Evolutionary conservation across 192 early-diverging fungal genomes (phyloP).

Genomic region (Coemansia sp.): DNA sequence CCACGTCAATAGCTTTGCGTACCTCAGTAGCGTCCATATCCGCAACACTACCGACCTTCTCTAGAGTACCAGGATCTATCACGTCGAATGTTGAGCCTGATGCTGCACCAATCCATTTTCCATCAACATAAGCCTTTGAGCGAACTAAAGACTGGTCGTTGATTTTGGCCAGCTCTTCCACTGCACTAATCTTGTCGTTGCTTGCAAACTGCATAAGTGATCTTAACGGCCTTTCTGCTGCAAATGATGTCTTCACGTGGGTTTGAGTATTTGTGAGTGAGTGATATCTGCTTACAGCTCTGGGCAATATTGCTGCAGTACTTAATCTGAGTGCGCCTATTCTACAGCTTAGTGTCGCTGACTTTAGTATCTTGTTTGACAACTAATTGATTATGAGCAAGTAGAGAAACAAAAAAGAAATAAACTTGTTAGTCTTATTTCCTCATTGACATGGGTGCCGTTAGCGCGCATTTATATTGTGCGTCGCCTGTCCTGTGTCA

Average conservation of each 20-base stretch:
- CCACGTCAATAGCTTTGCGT: conserved; percentile 59
- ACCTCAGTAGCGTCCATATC: conserved; percentile 67
- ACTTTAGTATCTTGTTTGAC: not conserved
- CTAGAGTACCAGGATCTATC: conserved; percentile 62
- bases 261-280: not conserved
- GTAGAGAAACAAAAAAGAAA: not conserved
- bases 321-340: not conserved
- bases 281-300: not conserved
- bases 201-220: conserved; percentile 6
- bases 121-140: conserved; percentile 58
- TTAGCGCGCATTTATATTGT: too few relatives aligned
- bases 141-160: conserved; percentile 62
- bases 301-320: not conserved
- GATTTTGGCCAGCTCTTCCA: conserved; percentile 55
- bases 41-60: conserved; percentile 62
- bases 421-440: not conserved
- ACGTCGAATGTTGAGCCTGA: conserved; percentile 57
- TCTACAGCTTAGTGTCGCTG: not conserved
- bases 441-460: not conserved
- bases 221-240: not conserved
- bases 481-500: not conserved
- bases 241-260: not conserved
- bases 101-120: conserved; percentile 57
- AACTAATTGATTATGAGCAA: conserved; percentile 2
- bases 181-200: conserved; percentile 12